phyloP scores from a whole-genome alignment of 768 basidiomycete species.

The Xerocomellus amylosporus region DNA sequence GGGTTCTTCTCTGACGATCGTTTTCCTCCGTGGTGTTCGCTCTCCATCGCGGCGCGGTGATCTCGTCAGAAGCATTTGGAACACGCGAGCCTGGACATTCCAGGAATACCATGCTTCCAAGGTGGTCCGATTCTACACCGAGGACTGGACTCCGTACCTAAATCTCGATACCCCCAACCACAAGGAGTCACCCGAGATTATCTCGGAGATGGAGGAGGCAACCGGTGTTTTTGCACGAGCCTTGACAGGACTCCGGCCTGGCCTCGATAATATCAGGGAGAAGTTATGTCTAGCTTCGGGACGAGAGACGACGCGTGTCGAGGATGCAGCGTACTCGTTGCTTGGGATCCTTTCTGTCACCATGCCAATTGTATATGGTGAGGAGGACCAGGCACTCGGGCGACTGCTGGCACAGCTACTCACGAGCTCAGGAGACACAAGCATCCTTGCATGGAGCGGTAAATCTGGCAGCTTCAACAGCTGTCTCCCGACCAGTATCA shows the following conservation, averaged over 20 bases:
- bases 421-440: conserved; percentile 1
- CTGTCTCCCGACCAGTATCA: conserved; percentile 2
- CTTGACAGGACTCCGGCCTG: conserved; percentile 4
- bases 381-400: conserved; percentile 4
- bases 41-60: neutral
- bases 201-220: conserved; percentile 9
- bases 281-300: conserved; percentile 12
- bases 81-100: neutral
- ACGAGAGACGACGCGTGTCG: conserved; percentile 2
- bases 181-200: conserved; percentile 2
- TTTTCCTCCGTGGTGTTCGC: neutral
- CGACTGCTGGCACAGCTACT: conserved; percentile 6
- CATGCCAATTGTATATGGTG: conserved; percentile 9
- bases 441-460: conserved; percentile 11
- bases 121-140: too few relatives aligned
- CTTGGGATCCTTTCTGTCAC: conserved; percentile 4
- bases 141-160: too few relatives aligned
- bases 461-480: conserved; percentile 6
- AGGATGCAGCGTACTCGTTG: conserved; percentile 15
- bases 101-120: too few relatives aligned
- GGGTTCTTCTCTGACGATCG: neutral
- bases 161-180: neutral
- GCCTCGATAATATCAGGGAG: conserved; percentile 4
- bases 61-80: neutral
- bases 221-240: neutral